A percentile compares a stretch with the other conserved stretches of the same genome.
phyloP scores from a whole-genome alignment of 2,329 filamentous ascomycete species.

The Phyllosticta capitalensis region DNA sequence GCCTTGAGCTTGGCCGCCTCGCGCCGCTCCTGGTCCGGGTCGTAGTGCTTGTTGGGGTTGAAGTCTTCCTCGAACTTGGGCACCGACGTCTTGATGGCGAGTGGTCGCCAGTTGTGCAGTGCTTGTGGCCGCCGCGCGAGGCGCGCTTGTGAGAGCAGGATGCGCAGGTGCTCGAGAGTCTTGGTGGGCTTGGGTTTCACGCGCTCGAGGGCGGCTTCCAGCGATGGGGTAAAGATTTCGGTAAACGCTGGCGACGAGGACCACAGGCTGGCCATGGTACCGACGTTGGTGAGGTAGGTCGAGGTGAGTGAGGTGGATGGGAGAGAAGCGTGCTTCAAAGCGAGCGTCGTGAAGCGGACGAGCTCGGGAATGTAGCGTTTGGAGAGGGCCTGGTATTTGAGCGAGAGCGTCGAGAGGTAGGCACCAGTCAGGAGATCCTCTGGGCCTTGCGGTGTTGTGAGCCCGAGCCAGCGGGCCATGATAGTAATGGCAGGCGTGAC shows the following conservation, averaged over 20 bases:
- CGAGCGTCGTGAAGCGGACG: slow-evolving; percentile 70
- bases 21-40: slow-evolving; percentile 81
- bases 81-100: slow-evolving; percentile 77
- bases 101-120: slow-evolving; percentile 78
- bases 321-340: slow-evolving; percentile 42
- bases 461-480: slow-evolving; percentile 74
- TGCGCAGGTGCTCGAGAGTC: slow-evolving; percentile 53
- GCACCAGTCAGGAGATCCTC: slow-evolving; percentile 63
- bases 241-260: slow-evolving; percentile 60
- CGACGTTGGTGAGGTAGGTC: slow-evolving; percentile 52
- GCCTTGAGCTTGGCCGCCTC: slow-evolving; percentile 75
- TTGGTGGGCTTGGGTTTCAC: slow-evolving; percentile 21
- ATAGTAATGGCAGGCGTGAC: slow-evolving; percentile 80
- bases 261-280: slow-evolving; percentile 64
- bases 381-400: slow-evolving; percentile 75
- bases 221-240: slow-evolving; percentile 65
- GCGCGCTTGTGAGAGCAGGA: slow-evolving; percentile 52
- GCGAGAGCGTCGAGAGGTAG: slow-evolving; percentile 66
- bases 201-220: slow-evolving; percentile 21
- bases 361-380: slow-evolving; percentile 87
- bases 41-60: slow-evolving; percentile 95
- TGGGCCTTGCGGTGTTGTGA: slow-evolving; percentile 58
- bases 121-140: slow-evolving; percentile 67
- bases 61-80: slow-evolving; percentile 96
- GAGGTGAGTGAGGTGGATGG: slow-evolving; percentile 44